Conservation (phyloP, 345 rosid species). For the Eucalyptus sideroxylon region DNA sequence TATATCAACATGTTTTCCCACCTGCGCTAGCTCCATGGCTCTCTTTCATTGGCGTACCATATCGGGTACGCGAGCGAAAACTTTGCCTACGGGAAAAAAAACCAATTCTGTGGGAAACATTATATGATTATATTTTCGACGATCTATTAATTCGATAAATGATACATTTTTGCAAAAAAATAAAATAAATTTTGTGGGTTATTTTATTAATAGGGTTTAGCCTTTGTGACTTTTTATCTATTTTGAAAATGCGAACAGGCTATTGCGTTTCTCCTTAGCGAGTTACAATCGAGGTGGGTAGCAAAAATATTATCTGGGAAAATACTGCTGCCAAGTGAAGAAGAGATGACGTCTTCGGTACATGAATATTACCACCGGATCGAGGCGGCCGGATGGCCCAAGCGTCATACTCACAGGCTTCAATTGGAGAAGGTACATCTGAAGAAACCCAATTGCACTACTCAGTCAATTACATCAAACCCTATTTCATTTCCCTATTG, state of each 20-base stretch:
- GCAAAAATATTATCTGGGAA: background rate
- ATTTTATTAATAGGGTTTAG: background rate
- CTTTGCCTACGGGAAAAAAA: background rate
- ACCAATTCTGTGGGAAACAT: background rate
- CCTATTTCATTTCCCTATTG: background rate
- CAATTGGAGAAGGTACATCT: background rate
- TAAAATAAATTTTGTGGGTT: background rate
- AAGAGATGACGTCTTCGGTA: background rate
- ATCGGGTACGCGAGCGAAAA: background rate
- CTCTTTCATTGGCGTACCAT: background rate
- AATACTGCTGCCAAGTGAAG: background rate
- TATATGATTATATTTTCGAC: background rate
- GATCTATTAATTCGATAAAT: background rate
- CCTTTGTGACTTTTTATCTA: background rate
- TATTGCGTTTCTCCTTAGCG: background rate
- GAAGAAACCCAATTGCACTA: background rate
- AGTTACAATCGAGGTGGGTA: background rate
- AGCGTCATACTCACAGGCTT: background rate
- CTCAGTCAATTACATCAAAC: background rate
- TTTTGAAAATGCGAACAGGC: background rate
- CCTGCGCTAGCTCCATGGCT: background rate
- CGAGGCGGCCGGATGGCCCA: background rate
- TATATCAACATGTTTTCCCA: slow-evolving; percentile 2
- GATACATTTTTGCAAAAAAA: background rate
- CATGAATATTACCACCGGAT: background rate